Conservation (phyloP, 2,329 filamentous ascomycete species). For the Dactylonectria estremocensis region DNA sequence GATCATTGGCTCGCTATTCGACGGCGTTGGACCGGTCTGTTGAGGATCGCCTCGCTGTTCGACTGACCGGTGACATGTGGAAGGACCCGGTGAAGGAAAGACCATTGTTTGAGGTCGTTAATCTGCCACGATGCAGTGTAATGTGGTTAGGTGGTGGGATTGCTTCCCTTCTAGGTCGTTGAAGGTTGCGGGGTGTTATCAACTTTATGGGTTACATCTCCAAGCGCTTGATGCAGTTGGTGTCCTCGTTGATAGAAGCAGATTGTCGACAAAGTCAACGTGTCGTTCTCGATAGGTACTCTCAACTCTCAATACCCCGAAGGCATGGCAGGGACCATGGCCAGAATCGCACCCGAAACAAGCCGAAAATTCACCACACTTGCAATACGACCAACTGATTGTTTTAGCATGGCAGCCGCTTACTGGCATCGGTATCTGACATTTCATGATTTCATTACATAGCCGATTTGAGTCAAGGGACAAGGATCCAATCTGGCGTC, state of each 20-base stretch:
- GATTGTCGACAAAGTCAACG: not conserved
- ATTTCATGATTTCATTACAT: not conserved
- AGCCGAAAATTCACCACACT: not conserved
- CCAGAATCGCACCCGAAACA: not conserved
- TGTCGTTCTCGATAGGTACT: not conserved
- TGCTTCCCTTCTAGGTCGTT: not conserved
- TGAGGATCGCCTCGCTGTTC: conserved; percentile 8
- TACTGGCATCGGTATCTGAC: not conserved
- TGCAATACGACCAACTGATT: not conserved
- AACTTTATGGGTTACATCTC: conserved; percentile 26
- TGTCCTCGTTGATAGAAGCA: not conserved
- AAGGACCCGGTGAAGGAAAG: conserved; percentile 20
- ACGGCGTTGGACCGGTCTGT: conserved; percentile 35
- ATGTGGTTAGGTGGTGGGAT: conserved; percentile 10
- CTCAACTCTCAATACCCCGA: not conserved
- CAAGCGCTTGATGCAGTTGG: conserved; percentile 10
- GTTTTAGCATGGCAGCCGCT: not conserved
- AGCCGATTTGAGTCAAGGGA: not conserved
- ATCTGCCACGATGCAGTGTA: conserved; percentile 24
- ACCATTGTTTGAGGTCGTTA: conserved; percentile 23
- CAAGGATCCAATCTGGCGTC: not conserved
- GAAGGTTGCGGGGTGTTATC: conserved; percentile 13
- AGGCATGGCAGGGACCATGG: not conserved
- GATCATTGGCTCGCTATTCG: conserved; percentile 36
- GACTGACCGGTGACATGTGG: conserved; percentile 38